Evolutionary conservation across 169 alveolate species (phyloP), one percentile per base, ranked within the genome.

Genomic region (Theileria equi): DNA sequence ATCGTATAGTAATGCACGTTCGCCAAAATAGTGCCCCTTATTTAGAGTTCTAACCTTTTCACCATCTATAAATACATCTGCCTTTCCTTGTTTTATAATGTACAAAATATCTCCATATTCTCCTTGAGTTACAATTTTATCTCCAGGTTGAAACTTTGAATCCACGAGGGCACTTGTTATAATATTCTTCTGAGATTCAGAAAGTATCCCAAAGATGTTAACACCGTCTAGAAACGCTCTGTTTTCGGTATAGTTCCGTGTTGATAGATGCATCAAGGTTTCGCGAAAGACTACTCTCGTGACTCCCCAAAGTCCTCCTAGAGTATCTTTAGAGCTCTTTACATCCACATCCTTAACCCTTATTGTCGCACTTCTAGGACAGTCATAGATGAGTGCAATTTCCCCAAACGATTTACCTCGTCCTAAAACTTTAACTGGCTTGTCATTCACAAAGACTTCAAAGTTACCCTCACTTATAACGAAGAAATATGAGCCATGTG

Each of bases 331-430:
- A 47, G 87, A 71, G 2, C 98, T 96, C 53, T 70, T 81, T n/a
- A 96, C 92, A 3, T 98, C 90, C 25, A 23, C 68, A 65, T 84
- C 88, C 35, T 87, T 76, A 0, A 98, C 97, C 63, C 68, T 82
- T 19, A 96, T 93, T 2, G 99, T 92, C 6, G 99, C 99, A 34
- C 98, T 92, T 62, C 99, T 90, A 19, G 97, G 98, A 11, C 97
- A 93, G 76, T 96, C 96, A 70, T 96, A 98, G 28, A 98, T 93
- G 50, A 98, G 88, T 10, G 99, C 98, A 32, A 97, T 90, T 72
- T 98, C 99, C 6, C 99, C 99, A 61, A 98, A 98, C 5, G 98
- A 94, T 25, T 89, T 92, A 1, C 99, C 99, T 43, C 88, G 80
- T 23, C 86, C 81, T 90, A 95, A 69, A 29, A 81, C 63, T 66